A percentile compares a stretch with the other conserved stretches of the same genome.
phyloP scores from a whole-genome alignment of 2,329 filamentous ascomycete genomes.

The Fusarium devonianum region DNA sequence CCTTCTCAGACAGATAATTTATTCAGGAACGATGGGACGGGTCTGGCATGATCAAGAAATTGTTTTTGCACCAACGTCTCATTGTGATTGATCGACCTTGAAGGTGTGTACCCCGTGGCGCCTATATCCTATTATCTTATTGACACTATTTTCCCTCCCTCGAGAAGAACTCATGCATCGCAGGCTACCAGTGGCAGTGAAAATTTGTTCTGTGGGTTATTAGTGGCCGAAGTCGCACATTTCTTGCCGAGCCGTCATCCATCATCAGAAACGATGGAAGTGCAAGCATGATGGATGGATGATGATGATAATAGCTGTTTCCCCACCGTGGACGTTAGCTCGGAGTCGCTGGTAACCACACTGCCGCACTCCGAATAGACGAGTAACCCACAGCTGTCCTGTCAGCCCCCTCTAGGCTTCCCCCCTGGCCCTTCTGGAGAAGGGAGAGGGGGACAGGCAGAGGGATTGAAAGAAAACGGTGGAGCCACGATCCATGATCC shows the following conservation, averaged over 20 bases:
- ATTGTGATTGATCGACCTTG: conserved; percentile 22
- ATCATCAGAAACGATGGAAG: conserved; percentile 22
- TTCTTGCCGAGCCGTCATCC: conserved; percentile 14
- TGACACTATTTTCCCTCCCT: conserved; percentile 18
- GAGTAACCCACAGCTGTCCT: conserved; percentile 22
- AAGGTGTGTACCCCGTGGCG: conserved; percentile 29
- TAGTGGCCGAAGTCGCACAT: neutral
- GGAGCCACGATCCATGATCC: conserved; percentile 32
- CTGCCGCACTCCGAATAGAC: conserved; percentile 35
- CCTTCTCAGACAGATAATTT: conserved; percentile 21
- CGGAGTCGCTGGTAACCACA: conserved; percentile 21
- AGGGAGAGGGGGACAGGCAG: conserved; percentile 11
- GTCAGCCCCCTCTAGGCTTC: conserved; percentile 15
- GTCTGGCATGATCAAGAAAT: conserved; percentile 31
- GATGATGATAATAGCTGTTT: conserved; percentile 26
- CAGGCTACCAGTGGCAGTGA: neutral
- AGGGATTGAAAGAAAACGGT: conserved; percentile 37
- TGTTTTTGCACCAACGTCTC: conserved; percentile 26
- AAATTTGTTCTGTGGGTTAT: too few relatives aligned
- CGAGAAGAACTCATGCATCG: conserved; percentile 9
- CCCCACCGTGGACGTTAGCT: conserved; percentile 32
- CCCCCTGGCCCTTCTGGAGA: neutral
- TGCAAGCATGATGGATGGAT: conserved; percentile 35
- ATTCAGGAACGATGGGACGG: conserved; percentile 30
- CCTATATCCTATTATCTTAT: conserved; percentile 14